Base-by-base conservation (phyloP, 2,329 filamentous ascomycete genomes). In the Chrysosporium queenslandicum region DNA sequence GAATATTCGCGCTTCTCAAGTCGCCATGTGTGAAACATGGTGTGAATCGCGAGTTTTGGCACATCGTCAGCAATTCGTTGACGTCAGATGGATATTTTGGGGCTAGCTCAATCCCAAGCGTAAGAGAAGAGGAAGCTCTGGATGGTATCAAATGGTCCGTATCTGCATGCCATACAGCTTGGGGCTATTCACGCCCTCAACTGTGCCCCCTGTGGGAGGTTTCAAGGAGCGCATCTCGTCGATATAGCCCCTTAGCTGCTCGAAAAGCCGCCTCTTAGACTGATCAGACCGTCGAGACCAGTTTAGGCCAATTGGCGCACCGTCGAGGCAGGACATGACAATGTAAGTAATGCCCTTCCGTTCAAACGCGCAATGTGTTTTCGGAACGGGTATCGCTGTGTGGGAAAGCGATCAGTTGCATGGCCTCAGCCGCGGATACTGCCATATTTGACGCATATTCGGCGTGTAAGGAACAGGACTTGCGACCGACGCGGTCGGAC, bases 351-450 rank as follows among this genome's bases (percentile, higher is more conserved):
- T 56, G 16, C 66, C 66, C 8, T 66, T 64, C 50, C 68, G 62
- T 1, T 63, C 50, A 47, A 77, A 77, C 32, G 72, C 64, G 55
- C 65, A 73, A 55, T 73, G 63, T 1, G 77, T 63, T 8, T 66
- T 65, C 2, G 75, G 74, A 0, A 76, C 69, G 3, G 74, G 73
- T 20, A 77, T 65, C 1, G 62, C 63, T 3, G 72, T 76, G 46
- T 72, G 62, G 12, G 62, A n/a, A 43, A 4, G 66, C 62, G 43
- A 76, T 55, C 46, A 68, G 74, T 21, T 63, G 56, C 63, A 76
- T 71, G 2, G 71, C 61, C 36, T 61, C 59, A 25, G 66, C 71
- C 60, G 74, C 70, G 5, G 66, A 60, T 6, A 74, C 49, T 52
- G 9, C 63, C 67, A 14, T 60, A 61, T 56, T 72, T 73, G 57